phyloP scores from a whole-genome alignment of 345 rosid genomes.

The Alliaria petiolata region DNA sequence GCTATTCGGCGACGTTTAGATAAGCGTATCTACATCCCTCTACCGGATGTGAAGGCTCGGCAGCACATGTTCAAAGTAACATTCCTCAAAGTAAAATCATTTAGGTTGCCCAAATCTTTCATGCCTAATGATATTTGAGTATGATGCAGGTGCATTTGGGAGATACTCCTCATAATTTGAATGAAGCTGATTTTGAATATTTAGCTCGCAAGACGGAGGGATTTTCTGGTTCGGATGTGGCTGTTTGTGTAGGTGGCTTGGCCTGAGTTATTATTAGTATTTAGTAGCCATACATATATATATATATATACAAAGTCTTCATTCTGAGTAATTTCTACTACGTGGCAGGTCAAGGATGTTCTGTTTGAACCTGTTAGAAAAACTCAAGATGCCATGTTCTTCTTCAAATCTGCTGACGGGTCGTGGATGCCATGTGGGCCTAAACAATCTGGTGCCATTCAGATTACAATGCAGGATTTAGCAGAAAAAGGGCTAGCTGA shows the following conservation, averaged over 20 bases:
- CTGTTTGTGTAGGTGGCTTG: conserved; percentile 75
- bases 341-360: conserved; percentile 78
- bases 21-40: conserved; percentile 92
- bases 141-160: conserved; percentile 77
- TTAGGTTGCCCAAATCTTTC: background rate
- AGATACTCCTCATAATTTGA: conserved; percentile 85
- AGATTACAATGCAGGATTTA: conserved; percentile 71
- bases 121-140: background rate
- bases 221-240: conserved; percentile 87
- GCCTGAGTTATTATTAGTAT: background rate
- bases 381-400: conserved; percentile 86
- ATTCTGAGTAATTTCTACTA: background rate
- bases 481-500: conserved; percentile 66
- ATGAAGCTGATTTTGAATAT: conserved; percentile 72
- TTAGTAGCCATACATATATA: background rate
- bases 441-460: conserved; percentile 66
- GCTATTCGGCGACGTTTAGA: conserved; percentile 89
- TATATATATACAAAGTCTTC: background rate
- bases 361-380: conserved; percentile 91
- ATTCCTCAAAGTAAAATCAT: background rate
- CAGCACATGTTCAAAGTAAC: conserved; percentile 85
- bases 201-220: conserved; percentile 77
- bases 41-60: conserved; percentile 85
- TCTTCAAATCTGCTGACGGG: conserved; percentile 48
- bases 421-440: conserved; percentile 87